phyloP scores from a whole-genome alignment of 257 asterid species.

The Ehretia macrophylla region DNA sequence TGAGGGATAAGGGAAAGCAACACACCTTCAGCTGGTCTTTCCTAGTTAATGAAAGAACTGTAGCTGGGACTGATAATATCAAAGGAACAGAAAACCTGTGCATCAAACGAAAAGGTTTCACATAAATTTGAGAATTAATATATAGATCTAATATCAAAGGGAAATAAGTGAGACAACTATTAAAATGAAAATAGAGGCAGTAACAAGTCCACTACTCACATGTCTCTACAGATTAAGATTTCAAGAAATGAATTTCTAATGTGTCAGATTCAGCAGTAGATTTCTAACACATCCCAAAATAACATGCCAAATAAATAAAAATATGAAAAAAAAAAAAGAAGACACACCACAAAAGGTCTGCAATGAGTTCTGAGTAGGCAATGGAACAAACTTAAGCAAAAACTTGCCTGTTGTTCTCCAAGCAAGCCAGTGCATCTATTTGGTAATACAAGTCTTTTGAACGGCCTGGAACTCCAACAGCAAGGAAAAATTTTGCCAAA shows the following conservation, averaged over 20 bases:
- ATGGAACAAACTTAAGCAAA: constrained; percentile 1
- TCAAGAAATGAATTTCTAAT: neutral
- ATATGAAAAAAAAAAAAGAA: no score
- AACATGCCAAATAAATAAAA: no score
- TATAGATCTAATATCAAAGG: neutral
- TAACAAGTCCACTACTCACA: no score
- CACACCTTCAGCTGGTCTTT: constrained; percentile 85
- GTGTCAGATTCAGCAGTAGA: neutral
- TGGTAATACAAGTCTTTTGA: constrained; percentile 78
- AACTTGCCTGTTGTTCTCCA: constrained; percentile 68
- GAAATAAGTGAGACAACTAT: neutral
- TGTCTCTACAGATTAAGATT: neutral
- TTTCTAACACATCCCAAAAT: neutral
- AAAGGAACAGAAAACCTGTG: constrained; percentile 79
- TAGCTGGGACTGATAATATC: constrained; percentile 75
- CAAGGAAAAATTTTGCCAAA: constrained; percentile 84
- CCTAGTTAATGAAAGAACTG: constrained; percentile 70
- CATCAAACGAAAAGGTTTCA: constrained; percentile 19
- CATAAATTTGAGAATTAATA: constrained; percentile 2
- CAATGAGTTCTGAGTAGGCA: no score
- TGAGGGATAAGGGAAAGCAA: neutral
- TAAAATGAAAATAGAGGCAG: neutral
- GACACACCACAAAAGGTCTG: no score
- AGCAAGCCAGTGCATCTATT: constrained; percentile 68
- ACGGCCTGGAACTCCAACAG: constrained; percentile 79